phyloP scores from a whole-genome alignment of 768 basidiomycete genomes.

The Lactifluus echinatus region DNA sequence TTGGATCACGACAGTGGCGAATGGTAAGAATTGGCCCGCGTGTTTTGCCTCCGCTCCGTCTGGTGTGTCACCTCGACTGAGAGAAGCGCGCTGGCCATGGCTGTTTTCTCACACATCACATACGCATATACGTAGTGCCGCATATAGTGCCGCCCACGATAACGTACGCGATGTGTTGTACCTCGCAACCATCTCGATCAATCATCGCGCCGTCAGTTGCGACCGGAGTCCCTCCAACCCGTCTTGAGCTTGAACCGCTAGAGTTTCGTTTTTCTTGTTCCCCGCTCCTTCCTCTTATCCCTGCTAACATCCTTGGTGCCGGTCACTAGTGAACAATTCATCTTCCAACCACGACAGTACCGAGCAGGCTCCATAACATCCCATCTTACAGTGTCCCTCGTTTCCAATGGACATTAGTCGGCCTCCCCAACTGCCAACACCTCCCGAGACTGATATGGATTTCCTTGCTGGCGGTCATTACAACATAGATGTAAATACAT shows the following conservation, averaged over 20 bases:
- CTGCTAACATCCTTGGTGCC: background rate
- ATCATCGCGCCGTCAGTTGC: background rate
- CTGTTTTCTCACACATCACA: background rate
- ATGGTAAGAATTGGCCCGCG: background rate
- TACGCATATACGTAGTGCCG: background rate
- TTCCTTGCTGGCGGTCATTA: background rate
- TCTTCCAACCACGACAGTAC: background rate
- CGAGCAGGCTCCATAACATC: background rate
- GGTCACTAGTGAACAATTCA: background rate
- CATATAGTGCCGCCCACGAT: background rate
- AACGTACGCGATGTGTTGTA: background rate
- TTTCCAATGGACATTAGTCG: slow-evolving; percentile 34
- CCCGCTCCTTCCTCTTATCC: background rate
- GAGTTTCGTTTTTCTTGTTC: background rate
- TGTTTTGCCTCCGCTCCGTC: background rate
- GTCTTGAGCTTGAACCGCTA: background rate
- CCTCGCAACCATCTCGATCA: slow-evolving; percentile 8
- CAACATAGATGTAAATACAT: background rate
- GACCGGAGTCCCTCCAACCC: no score
- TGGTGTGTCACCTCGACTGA: background rate
- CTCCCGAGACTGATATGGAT: slow-evolving; percentile 34
- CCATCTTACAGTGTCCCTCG: slow-evolving; percentile 4
- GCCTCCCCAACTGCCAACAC: slow-evolving; percentile 24
- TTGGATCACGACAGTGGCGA: background rate
- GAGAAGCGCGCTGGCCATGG: background rate